These are phyloP conservation scores for Globisporangium nodosum DNA, from an alignment of 352 stramenopile species.

Conservation along the genomic window DNA sequence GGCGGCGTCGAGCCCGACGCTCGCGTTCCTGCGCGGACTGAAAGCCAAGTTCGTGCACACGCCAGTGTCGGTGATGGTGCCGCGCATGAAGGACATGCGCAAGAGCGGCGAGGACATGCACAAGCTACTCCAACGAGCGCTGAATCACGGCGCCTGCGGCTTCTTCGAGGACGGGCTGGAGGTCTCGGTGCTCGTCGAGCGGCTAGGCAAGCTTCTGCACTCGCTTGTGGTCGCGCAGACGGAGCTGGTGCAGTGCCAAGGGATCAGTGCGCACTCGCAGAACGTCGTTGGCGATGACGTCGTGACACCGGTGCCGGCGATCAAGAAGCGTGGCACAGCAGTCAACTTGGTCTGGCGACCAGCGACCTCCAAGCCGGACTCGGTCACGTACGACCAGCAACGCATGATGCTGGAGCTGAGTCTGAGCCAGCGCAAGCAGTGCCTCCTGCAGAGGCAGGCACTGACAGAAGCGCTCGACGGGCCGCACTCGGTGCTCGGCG, in stretches of 20 bases:
- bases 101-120: conserved; percentile 20
- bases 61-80: conserved; percentile 43
- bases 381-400: conserved; percentile 51
- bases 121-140: conserved; percentile 43
- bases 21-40: conserved; percentile 52
- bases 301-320: conserved; percentile 18
- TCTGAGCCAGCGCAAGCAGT: conserved; percentile 64
- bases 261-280: conserved; percentile 11
- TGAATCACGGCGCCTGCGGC: conserved; percentile 54
- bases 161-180: conserved; percentile 51
- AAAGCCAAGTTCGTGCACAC: conserved; percentile 50
- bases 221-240: conserved; percentile 46
- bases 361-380: conserved; percentile 37
- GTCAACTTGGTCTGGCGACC: conserved; percentile 14
- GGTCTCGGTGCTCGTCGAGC: conserved; percentile 28
- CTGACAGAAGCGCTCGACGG: conserved; percentile 32
- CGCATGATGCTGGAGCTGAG: conserved; percentile 66
- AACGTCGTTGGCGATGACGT: conserved; percentile 25
- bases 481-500: conserved; percentile 56
- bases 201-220: conserved; percentile 46
- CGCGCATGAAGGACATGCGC: conserved; percentile 5
- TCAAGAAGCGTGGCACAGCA: conserved; percentile 25
- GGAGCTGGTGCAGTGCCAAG: conserved; percentile 41
- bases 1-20: conserved; percentile 33
- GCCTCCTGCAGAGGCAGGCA: conserved; percentile 37